Conservation (phyloP, 2,329 filamentous ascomycete species). For the Nemania bipapillata region DNA sequence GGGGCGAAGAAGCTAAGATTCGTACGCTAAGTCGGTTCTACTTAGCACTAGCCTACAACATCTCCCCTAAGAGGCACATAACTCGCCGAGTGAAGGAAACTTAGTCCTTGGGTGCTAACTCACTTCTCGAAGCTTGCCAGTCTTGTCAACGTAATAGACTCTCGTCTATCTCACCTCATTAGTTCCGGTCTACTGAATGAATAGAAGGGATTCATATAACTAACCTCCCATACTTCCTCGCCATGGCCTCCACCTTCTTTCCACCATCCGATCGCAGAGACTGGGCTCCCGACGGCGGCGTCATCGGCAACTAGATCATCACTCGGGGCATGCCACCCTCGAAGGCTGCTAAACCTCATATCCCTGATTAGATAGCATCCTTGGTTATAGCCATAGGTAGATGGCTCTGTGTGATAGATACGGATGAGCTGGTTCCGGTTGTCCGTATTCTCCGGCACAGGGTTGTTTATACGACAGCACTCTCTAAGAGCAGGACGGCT, state of each 20-base stretch:
- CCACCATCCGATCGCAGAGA: constrained; percentile 6
- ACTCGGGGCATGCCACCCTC: constrained; percentile 2
- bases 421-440: neutral
- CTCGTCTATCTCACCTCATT: neutral
- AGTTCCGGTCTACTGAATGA: neutral
- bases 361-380: neutral
- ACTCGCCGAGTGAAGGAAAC: neutral
- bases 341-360: neutral
- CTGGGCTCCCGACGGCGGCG: neutral
- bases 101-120: neutral
- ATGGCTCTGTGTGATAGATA: constrained; percentile 4
- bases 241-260: neutral
- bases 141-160: constrained; percentile 5
- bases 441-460: neutral
- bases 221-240: neutral
- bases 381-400: neutral
- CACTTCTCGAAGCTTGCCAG: constrained; percentile 1
- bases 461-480: neutral
- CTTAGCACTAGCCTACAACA: neutral
- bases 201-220: neutral
- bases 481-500: neutral
- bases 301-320: constrained; percentile 11
- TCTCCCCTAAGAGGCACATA: neutral
- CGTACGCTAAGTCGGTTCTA: neutral
- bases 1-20: constrained; percentile 1